These are phyloP conservation scores for Anisodus tanguticus DNA, from an alignment of 257 asterid genomes.

Conservation along the genomic window DNA sequence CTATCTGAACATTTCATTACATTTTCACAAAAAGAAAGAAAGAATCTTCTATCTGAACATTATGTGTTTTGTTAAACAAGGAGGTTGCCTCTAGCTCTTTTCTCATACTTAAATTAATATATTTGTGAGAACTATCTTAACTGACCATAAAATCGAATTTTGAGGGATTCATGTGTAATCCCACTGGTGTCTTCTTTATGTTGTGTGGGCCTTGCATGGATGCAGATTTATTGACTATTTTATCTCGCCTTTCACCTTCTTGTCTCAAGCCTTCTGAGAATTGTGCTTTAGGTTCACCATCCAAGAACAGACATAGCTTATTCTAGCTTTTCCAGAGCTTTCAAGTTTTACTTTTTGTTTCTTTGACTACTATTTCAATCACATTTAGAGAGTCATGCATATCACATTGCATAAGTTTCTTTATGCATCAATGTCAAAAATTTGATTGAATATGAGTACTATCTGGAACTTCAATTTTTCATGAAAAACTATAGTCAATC, in stretches of 20 bases:
- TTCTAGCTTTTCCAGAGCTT: conserved; percentile 8
- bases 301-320: neutral
- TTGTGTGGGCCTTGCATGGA: neutral
- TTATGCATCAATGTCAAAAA: neutral
- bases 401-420: conserved; percentile 18
- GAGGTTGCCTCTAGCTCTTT: neutral
- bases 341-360: neutral
- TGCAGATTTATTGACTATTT: conserved; percentile 22
- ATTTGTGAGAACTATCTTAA: neutral
- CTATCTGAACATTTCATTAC: conserved; percentile 28
- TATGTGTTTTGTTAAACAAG: neutral
- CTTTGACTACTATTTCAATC: neutral
- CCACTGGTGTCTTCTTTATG: neutral
- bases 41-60: conserved; percentile 20
- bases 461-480: neutral
- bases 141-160: neutral
- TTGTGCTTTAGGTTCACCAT: conserved; percentile 5
- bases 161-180: neutral
- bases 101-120: conserved; percentile 10
- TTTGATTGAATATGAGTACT: neutral
- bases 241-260: neutral
- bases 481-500: neutral
- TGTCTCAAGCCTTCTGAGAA: neutral
- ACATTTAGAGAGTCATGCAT: conserved; percentile 12
- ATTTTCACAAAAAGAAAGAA: conserved; percentile 4